Base-by-base conservation (phyloP, 1,284 basidiomycete species). In the Chalciporus piperatoides region DNA sequence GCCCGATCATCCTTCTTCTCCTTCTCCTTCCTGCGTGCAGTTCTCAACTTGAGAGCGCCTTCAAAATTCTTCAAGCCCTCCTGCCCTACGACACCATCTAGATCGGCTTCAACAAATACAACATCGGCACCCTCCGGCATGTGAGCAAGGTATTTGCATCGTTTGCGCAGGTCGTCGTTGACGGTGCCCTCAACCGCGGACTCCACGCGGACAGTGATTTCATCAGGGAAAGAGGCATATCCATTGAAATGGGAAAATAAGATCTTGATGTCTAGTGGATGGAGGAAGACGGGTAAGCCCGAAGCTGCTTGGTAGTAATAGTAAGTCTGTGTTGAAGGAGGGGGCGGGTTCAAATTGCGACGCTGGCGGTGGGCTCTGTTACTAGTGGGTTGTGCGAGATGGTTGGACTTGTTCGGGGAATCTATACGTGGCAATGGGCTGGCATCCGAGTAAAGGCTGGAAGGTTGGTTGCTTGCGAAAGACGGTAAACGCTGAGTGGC, bases 261-360 rank as follows among this genome's bases (percentile, higher is more conserved):
- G 50, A 97, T 93, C 69, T 88, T 90, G 70, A 96, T 97, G 67
- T 99, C 96, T 35, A 99, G 79, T 2, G 96, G 95, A 63, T 97
- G 93, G 12, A 99, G 80, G 73, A 90, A 99, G 59, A 98, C 80
- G 15, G 92, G 90, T 53, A 92, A 79, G 14, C 96, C 97, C 2
- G 91, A 91, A 0, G 92, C 84, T 10, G 93, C 90, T 69, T 99
- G 97, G 69, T 97, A 99, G 69, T 92, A 99, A 62, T 90, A 92
- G 70, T 97, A 98, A 10, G 85, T 85, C 17, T 86, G 86, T 2
- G 85, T 84, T 2, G 86, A 84, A 11, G 86, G 86, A 9, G 88
- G 86, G 2, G 88, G 86, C 2, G 90, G 88, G 59, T 92, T 91
- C 55, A 91, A 66, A 61, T 91, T 92, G 50, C 81, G 76, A 17